A percentile compares a stretch with the other conserved stretches of the same genome.
Conservation (phyloP, 2,329 filamentous ascomycete species). For the Cladophialophora exuberans region DNA sequence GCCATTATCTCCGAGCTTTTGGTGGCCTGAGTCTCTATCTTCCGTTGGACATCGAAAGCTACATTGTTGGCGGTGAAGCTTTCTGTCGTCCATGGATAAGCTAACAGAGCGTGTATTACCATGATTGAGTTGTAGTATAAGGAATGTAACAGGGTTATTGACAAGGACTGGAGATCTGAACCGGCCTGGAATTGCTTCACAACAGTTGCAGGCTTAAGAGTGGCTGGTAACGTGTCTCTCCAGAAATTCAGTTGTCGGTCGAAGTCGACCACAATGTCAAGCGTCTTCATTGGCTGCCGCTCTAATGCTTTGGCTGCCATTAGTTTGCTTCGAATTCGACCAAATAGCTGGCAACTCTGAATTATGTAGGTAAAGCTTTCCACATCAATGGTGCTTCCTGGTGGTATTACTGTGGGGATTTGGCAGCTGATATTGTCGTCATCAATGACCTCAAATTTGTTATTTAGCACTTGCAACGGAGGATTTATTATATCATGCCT, state of each 20-base stretch:
- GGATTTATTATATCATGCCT: too few relatives aligned
- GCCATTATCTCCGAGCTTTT: constrained; percentile 4
- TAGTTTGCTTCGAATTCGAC: background rate
- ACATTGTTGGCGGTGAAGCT: too few relatives aligned
- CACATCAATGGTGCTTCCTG: constrained; percentile 7
- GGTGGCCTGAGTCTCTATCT: background rate
- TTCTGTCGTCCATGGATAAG: constrained; percentile 2
- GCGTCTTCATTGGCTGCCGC: background rate
- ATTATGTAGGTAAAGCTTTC: background rate
- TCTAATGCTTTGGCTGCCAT: background rate
- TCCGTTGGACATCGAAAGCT: background rate
- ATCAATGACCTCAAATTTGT: constrained; percentile 3
- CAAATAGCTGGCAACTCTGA: background rate
- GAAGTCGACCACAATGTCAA: background rate
- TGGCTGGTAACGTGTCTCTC: background rate
- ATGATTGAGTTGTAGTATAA: background rate
- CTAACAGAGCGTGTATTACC: background rate
- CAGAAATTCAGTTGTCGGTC: background rate
- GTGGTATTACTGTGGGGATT: background rate
- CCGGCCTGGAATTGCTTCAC: background rate
- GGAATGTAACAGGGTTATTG: background rate
- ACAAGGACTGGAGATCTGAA: background rate
- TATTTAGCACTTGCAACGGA: background rate
- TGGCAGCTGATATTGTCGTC: constrained; percentile 14
- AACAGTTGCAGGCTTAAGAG: background rate